Percentiles rank a stretch among this genome's conserved stretches.
Conservation (phyloP, 305 asterid species). For the Fraxinus albicans region DNA sequence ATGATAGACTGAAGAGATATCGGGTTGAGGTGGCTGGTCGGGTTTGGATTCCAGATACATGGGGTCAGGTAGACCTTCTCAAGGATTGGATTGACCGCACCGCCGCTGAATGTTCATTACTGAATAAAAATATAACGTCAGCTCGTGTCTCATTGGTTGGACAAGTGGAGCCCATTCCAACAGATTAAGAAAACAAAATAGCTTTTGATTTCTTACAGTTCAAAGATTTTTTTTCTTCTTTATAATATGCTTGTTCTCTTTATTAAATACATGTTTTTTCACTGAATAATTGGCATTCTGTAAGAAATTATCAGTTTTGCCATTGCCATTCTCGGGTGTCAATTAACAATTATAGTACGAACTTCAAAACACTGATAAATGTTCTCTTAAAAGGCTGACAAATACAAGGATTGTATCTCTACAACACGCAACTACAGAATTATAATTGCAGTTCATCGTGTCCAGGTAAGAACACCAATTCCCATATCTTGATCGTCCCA, state of each 20-base stretch:
- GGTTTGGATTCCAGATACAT: conserved; percentile 63
- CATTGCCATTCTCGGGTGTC: neutral
- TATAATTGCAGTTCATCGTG: neutral
- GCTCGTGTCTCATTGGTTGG: conserved; percentile 54
- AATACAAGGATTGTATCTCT: neutral
- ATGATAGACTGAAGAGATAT: conserved; percentile 60
- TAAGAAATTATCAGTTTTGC: neutral
- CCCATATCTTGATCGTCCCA: conserved; percentile 49
- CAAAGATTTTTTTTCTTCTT: neutral
- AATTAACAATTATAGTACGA: neutral
- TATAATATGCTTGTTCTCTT: neutral
- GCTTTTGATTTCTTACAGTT: conserved; percentile 11
- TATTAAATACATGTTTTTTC: neutral
- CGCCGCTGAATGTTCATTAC: conserved; percentile 40
- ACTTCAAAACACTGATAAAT: neutral
- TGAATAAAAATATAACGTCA: conserved; percentile 40
- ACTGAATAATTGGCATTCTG: neutral
- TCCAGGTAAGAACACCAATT: conserved; percentile 24
- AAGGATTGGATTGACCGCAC: conserved; percentile 65
- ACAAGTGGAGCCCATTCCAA: conserved; percentile 32
- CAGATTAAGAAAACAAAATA: conserved; percentile 21
- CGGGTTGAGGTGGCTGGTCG: conserved; percentile 56
- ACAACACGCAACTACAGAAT: neutral
- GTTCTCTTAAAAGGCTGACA: neutral
- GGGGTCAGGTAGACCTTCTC: conserved; percentile 60